Percentiles rank a stretch among this genome's conserved stretches.
Conservation (phyloP, 1,284 basidiomycete species). For the Pascua sp. region DNA sequence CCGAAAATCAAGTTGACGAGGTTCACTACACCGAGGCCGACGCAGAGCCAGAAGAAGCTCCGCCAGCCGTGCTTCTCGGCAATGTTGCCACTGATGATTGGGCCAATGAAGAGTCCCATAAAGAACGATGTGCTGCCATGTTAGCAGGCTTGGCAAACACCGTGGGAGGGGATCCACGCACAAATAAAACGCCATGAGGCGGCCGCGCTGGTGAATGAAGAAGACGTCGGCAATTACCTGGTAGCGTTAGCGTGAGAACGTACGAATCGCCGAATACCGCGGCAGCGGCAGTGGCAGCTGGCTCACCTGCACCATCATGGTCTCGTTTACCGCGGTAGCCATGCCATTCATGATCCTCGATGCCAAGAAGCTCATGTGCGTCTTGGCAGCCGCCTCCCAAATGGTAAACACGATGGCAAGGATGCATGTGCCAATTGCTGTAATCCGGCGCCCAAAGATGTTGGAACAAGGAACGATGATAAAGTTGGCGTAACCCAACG, state of each 20-base stretch:
- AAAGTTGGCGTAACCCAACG: conserved; percentile 17
- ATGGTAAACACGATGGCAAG: conserved; percentile 9
- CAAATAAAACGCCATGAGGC: conserved; percentile 16
- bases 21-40: conserved; percentile 5
- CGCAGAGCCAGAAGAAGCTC: conserved; percentile 11
- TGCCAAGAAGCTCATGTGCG: conserved; percentile 5
- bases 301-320: conserved; percentile 8
- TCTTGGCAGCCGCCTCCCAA: conserved; percentile 13
- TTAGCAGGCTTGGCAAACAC: too few species aligned
- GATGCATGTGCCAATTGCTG: conserved; percentile 1
- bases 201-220: conserved; percentile 19
- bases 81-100: conserved; percentile 14
- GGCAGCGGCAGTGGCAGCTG: too few species aligned
- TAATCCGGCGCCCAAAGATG: conserved; percentile 17
- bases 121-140: conserved; percentile 3
- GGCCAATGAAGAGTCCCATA: conserved; percentile 16
- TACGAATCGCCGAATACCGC: too few species aligned
- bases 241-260: too few species aligned
- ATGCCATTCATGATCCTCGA: conserved; percentile 10
- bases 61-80: conserved; percentile 10
- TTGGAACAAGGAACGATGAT: conserved; percentile 18
- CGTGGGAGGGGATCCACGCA: too few species aligned
- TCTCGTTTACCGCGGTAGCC: conserved; percentile 10
- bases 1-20: conserved; percentile 5
- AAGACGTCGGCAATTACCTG: conserved; percentile 14